phyloP scores from a whole-genome alignment of 257 asterid genomes.

The Solanum dulcamara region DNA sequence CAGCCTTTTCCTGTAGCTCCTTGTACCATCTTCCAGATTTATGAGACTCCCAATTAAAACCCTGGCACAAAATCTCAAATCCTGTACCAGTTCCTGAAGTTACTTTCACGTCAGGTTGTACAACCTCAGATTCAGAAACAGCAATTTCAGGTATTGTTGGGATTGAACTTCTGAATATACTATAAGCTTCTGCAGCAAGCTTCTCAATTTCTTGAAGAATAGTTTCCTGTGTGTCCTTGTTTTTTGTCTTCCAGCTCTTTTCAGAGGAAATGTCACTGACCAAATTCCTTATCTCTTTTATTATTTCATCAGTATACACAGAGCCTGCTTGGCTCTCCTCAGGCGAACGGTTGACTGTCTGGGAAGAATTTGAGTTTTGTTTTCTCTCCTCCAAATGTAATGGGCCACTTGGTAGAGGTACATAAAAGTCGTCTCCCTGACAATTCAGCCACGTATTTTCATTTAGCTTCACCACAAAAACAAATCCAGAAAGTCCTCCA shows the following conservation, averaged over 20 bases:
- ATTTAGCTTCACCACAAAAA: constrained; percentile 73
- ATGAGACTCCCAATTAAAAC: constrained; percentile 96
- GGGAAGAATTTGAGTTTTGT: constrained; percentile 11
- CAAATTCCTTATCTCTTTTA: constrained; percentile 60
- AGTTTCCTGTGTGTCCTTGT: constrained; percentile 56
- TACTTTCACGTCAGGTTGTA: constrained; percentile 30
- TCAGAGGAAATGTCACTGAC: constrained; percentile 63
- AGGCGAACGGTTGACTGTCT: constrained; percentile 15
- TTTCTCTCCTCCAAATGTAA: constrained; percentile 16
- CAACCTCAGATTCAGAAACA: constrained; percentile 26
- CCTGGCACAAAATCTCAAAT: constrained; percentile 80
- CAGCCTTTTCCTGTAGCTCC: constrained; percentile 65
- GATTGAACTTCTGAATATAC: constrained; percentile 65
- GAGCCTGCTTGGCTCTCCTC: constrained; percentile 25
- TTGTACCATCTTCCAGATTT: constrained; percentile 86
- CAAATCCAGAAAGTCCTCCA: constrained; percentile 43
- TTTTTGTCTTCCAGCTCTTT: constrained; percentile 46
- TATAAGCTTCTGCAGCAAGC: constrained; percentile 97
- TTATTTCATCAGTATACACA: constrained; percentile 56
- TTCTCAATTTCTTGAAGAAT: constrained; percentile 98
- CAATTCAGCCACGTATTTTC: constrained; percentile 66
- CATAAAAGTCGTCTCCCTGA: constrained; percentile 66
- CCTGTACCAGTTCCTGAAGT: constrained; percentile 91
- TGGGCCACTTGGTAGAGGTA: constrained; percentile 36
- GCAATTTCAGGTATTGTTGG: constrained; percentile 33